Base-by-base conservation (phyloP, 306 rosid species). In the Prunus mume region DNA sequence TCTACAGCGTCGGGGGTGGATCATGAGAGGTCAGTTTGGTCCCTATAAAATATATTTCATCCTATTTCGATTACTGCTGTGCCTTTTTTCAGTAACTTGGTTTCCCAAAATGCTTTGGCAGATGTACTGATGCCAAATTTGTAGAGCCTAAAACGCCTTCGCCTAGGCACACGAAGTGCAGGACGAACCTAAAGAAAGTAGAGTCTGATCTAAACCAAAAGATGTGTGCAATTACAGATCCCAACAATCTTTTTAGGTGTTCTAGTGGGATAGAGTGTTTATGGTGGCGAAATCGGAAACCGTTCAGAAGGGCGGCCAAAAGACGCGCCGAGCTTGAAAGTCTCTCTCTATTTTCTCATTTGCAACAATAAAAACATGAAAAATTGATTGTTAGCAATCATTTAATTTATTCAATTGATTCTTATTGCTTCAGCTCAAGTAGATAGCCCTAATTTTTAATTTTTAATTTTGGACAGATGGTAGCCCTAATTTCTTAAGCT, bases 91-190 rank as follows among this genome's bases (percentile, higher is more conserved):
- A 12, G 3, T 49, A 45, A 87, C 60, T 27, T 41, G 54, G 68
- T 69, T 32, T 18, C 17, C 20, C 24, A 52, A 30, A n/a, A 57
- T 84, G 80, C 73, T 75, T 80, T 77, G 77, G 28, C 93, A 95
- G 97, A 82, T 76, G 79, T 72, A 75, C 74, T 11, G 70, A 75
- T 63, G 80, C 81, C 12, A 92, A 81, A 77, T 80, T 79, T 28
- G 98, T 86, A 75, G 96, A 87, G 86, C 97, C 98, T 11, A 88
- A 86, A 79, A 94, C 98, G 11, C 98, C 95, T 3, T 87, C 96
- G 80, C 97, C 96, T 7, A 86, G 80, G 62, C 91, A 85, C 73
- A 55, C 83, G 24, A 88, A 90, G 72, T 75, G 86, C 13, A 85
- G 89, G 90, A 86, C 83, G 80, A 92, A 83, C 70, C 86, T 76